Evolutionary conservation across 148 eudicot genomes (phyloP).

Genomic region (Pouteria glomerata): DNA sequence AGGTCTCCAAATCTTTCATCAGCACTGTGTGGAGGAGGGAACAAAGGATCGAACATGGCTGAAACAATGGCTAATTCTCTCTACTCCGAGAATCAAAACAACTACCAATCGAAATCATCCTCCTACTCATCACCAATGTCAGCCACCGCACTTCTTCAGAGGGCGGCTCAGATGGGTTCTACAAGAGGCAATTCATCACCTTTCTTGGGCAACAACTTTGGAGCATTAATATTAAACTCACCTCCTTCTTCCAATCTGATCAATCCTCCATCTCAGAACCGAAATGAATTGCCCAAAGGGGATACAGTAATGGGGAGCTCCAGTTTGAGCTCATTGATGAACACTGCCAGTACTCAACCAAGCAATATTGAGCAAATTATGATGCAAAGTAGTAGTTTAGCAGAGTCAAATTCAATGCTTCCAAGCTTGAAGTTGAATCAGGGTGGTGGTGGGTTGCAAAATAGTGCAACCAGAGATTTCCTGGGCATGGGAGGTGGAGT

Average conservation of each 20-base stretch:
- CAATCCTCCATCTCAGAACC: neutral
- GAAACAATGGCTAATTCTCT: conserved; percentile 37
- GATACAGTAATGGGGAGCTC: conserved; percentile 4
- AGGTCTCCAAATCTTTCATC: conserved; percentile 27
- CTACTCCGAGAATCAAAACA: conserved; percentile 20
- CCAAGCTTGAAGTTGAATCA: conserved; percentile 17
- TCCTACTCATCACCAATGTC: conserved; percentile 59
- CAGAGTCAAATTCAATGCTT: conserved; percentile 4
- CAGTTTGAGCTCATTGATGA: conserved; percentile 16
- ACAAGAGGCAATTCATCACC: conserved; percentile 47
- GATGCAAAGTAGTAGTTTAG: conserved; percentile 27
- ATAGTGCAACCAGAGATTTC: conserved; percentile 66
- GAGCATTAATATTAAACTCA: conserved; percentile 35
- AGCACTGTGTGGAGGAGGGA: conserved; percentile 47
- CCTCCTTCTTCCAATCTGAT: conserved; percentile 15
- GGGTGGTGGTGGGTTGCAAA: conserved; percentile 18
- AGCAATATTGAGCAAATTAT: conserved; percentile 34
- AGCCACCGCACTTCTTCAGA: conserved; percentile 86
- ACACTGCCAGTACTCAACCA: too few relatives aligned
- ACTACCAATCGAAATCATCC: too few relatives aligned
- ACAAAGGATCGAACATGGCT: conserved; percentile 11
- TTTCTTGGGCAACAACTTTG: conserved; percentile 38
- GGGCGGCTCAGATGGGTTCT: conserved; percentile 89
- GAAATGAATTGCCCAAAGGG: conserved; percentile 4
- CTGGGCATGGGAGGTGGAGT: conserved; percentile 61